These are phyloP conservation scores for Xylaria sp. DNA, from an alignment of 2,329 filamentous ascomycete species.

Conservation along the genomic window DNA sequence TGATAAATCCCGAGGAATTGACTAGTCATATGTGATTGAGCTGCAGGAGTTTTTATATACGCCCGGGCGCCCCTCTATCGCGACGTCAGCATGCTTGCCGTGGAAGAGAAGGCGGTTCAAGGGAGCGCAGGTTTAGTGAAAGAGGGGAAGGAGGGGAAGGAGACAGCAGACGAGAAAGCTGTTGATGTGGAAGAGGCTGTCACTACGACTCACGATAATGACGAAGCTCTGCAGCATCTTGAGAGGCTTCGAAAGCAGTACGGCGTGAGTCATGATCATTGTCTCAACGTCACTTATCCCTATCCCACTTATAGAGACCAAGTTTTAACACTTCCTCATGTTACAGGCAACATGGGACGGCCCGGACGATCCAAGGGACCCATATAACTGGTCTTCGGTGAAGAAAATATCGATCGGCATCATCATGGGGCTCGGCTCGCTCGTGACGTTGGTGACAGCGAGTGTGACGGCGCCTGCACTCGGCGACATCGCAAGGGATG, in stretches of 20 bases:
- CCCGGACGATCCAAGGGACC: conserved; percentile 38
- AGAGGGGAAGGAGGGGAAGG: background rate
- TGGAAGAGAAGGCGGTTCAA: conserved; percentile 3
- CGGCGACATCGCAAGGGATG: conserved; percentile 47
- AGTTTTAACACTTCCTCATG: background rate
- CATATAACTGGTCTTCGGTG: conserved; percentile 39
- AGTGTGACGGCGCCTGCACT: conserved; percentile 53
- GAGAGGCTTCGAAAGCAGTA: conserved; percentile 24
- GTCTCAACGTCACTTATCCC: background rate
- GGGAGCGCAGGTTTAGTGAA: background rate
- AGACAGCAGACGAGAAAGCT: background rate
- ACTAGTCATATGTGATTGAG: background rate
- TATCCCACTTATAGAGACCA: background rate
- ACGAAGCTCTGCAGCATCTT: conserved; percentile 18
- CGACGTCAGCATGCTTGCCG: background rate
- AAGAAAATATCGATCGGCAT: conserved; percentile 43
- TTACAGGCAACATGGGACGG: conserved; percentile 41
- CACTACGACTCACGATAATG: background rate
- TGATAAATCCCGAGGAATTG: too few relatives aligned
- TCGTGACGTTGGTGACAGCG: conserved; percentile 52
- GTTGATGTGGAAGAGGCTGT: conserved; percentile 8
- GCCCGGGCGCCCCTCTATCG: background rate
- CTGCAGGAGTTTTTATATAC: background rate
- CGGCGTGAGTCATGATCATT: conserved; percentile 12
- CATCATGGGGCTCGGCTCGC: conserved; percentile 49